Conservation (phyloP, 176 grass and related monocot species). For the Musa beccarii region DNA sequence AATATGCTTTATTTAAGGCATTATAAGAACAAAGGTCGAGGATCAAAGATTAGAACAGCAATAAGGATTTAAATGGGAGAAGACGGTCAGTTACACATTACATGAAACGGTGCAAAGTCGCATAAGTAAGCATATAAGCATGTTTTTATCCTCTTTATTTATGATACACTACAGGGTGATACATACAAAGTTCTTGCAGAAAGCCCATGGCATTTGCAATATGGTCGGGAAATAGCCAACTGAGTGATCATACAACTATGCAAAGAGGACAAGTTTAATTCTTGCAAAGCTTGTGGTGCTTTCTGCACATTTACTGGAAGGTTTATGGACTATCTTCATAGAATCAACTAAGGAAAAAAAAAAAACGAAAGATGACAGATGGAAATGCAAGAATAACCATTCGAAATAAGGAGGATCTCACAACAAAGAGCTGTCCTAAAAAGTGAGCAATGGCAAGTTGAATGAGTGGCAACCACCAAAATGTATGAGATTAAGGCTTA, state of each 20-base stretch:
- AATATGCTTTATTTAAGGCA: too few species aligned
- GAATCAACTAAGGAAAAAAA: not conserved
- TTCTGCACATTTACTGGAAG: too few species aligned
- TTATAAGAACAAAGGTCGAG: too few species aligned
- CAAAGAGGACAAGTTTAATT: not conserved
- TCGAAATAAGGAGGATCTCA: not conserved
- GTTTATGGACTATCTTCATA: too few species aligned
- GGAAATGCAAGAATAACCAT: not conserved
- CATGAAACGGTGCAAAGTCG: too few species aligned
- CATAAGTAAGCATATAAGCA: too few species aligned
- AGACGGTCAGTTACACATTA: too few species aligned
- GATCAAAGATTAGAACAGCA: too few species aligned
- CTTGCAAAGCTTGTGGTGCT: not conserved
- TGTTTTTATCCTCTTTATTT: not conserved
- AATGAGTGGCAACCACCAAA: too few species aligned
- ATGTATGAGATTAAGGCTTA: not conserved
- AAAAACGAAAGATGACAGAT: not conserved
- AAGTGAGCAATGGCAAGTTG: not conserved
- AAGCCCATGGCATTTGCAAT: too few species aligned
- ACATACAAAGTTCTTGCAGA: not conserved
- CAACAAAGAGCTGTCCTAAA: conserved; percentile 6
- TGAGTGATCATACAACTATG: not conserved
- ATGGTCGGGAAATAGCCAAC: not conserved
- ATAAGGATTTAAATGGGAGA: too few species aligned
- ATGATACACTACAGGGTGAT: not conserved